phyloP scores from a whole-genome alignment of 208 protist genomes.

The Wallacemonas sp. region DNA sequence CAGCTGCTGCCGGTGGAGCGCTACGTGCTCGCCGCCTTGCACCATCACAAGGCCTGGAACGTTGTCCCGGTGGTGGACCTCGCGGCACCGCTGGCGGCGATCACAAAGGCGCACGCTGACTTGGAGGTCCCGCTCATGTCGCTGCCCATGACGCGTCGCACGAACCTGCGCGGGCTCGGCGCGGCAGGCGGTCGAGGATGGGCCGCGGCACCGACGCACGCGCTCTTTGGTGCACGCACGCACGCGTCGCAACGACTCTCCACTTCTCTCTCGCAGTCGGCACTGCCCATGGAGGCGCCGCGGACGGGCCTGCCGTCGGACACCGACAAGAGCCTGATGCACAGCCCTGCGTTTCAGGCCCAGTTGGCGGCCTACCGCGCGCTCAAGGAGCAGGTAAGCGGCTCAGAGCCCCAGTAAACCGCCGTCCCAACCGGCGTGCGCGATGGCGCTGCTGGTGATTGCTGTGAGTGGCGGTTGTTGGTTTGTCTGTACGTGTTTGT shows the following conservation, averaged over 20 bases:
- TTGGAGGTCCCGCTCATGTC: conserved; percentile 38
- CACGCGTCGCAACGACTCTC: neutral
- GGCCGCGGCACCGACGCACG: neutral
- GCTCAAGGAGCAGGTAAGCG: conserved; percentile 18
- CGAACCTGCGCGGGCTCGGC: neutral
- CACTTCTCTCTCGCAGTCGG: neutral
- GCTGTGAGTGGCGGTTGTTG: neutral
- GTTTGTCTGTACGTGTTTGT: neutral
- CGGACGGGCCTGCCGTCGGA: neutral
- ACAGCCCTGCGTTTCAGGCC: conserved; percentile 3
- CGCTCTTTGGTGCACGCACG: neutral
- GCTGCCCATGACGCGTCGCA: conserved; percentile 5
- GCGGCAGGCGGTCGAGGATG: neutral
- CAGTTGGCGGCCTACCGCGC: conserved; percentile 22
- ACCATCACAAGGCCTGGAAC: conserved; percentile 33
- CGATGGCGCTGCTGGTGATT: neutral
- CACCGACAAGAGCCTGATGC: neutral
- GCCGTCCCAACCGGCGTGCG: neutral
- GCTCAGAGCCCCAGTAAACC: neutral
- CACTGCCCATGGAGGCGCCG: neutral
- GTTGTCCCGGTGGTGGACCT: conserved; percentile 47
- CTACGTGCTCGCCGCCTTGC: conserved; percentile 26
- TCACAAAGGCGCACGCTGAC: conserved; percentile 43
- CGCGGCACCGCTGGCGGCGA: conserved; percentile 25
- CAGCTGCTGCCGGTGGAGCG: conserved; percentile 20